A percentile compares a stretch with the other conserved stretches of the same genome.
These are phyloP conservation scores for Salix brachista DNA, from an alignment of 345 rosid species.

Conservation along the genomic window DNA sequence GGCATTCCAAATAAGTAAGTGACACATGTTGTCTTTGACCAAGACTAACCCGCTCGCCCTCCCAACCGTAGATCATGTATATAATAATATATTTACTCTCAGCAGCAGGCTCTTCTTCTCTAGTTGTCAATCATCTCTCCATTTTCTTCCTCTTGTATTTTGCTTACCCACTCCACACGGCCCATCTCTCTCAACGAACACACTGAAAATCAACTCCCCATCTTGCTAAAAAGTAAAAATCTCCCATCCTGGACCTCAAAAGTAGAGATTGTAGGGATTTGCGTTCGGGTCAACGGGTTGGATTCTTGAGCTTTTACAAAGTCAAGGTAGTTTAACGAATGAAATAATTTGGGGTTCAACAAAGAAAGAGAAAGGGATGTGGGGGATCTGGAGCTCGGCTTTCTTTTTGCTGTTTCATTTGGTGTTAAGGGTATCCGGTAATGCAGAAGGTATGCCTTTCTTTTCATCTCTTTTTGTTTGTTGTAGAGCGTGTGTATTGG, in stretches of 20 bases:
- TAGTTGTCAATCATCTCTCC: background rate
- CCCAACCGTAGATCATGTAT: background rate
- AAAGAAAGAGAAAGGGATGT: background rate
- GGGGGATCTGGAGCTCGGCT: constrained; percentile 31
- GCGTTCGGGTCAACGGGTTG: background rate
- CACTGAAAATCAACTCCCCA: background rate
- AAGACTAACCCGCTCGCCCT: background rate
- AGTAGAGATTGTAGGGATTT: background rate
- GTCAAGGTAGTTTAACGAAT: background rate
- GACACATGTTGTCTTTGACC: background rate
- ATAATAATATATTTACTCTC: no score
- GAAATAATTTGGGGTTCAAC: background rate
- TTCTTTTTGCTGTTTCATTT: constrained; percentile 43
- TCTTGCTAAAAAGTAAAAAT: background rate
- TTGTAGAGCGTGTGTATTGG: background rate
- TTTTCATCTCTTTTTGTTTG: background rate
- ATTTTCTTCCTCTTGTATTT: background rate
- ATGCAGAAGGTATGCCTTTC: constrained; percentile 58
- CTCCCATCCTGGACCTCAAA: no score
- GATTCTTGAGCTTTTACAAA: background rate
- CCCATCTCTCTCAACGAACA: background rate
- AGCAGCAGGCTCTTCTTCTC: background rate
- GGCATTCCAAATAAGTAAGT: background rate
- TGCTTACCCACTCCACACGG: no score
- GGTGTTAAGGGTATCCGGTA: constrained; percentile 47